phyloP scores from a whole-genome alignment of 768 basidiomycete genomes.

The Tremella yokohamensis region DNA sequence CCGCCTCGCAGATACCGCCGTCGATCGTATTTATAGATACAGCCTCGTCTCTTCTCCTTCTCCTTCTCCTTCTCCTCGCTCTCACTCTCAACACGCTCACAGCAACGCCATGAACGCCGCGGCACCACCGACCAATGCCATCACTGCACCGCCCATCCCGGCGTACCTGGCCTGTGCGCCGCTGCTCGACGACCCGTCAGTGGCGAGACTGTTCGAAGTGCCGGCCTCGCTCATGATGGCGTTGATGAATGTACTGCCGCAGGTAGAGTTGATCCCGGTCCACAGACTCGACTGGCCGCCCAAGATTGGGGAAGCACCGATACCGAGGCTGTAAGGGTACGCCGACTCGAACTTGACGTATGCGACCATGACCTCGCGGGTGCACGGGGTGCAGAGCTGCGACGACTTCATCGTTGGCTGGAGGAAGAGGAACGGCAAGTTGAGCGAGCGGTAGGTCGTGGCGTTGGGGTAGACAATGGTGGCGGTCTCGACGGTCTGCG shows the following conservation, averaged over 20 bases:
- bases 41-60: no score
- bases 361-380: conserved; percentile 66
- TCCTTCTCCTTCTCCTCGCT: no score
- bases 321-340: conserved; percentile 71
- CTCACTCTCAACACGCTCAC: no score
- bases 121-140: no score
- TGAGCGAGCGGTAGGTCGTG: conserved; percentile 56
- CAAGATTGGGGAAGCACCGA: conserved; percentile 64
- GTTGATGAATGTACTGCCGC: conserved; percentile 64
- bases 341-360: conserved; percentile 74
- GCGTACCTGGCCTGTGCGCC: no score
- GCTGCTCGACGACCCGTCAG: background rate
- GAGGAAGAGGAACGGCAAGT: conserved; percentile 76
- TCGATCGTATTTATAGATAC: no score
- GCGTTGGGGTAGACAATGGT: conserved; percentile 52
- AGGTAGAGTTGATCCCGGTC: conserved; percentile 60
- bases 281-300: conserved; percentile 66
- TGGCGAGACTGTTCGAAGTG: conserved; percentile 9
- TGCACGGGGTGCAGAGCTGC: conserved; percentile 75
- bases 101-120: no score
- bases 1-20: no score
- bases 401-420: conserved; percentile 55
- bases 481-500: conserved; percentile 16
- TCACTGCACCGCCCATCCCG: no score
- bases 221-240: conserved; percentile 49